Evolutionary conservation across 768 basidiomycete species (phyloP).

Genomic region (Pulveroboletus sp.): DNA sequence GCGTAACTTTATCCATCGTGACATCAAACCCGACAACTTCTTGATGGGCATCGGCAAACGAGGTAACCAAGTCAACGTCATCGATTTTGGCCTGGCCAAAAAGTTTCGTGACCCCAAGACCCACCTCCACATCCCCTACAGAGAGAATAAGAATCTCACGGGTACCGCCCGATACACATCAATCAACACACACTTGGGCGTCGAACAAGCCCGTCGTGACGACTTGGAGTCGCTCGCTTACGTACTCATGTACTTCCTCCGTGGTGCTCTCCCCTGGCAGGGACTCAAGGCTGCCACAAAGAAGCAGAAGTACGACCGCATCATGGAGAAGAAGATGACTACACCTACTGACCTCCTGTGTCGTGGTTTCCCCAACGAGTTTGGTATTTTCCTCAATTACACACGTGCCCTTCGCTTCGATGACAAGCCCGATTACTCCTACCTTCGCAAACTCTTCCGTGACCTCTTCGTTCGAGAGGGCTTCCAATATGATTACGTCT

Average conservation of each 20-base stretch:
- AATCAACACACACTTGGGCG: slow-evolving; percentile 98
- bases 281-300: slow-evolving; percentile 99
- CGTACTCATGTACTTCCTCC: slow-evolving; percentile 99
- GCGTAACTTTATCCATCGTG: slow-evolving; percentile 95
- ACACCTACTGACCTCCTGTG: slow-evolving; percentile 95
- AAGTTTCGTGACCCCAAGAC: slow-evolving; percentile 99
- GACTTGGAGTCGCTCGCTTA: slow-evolving; percentile 98
- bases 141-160: slow-evolving; percentile 99
- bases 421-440: slow-evolving; percentile 99
- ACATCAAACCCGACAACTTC: slow-evolving; percentile 99
- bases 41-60: slow-evolving; percentile 99
- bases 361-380: slow-evolving; percentile 99
- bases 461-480: slow-evolving; percentile 96
- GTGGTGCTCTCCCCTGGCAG: slow-evolving; percentile 97
- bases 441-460: slow-evolving; percentile 98
- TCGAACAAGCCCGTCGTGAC: slow-evolving; percentile 96
- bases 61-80: slow-evolving; percentile 98
- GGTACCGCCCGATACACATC: slow-evolving; percentile 99
- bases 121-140: slow-evolving; percentile 98
- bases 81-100: slow-evolving; percentile 98
- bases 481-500: slow-evolving; percentile 99
- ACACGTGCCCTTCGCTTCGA: slow-evolving; percentile 98
- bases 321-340: slow-evolving; percentile 99
- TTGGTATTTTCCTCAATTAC: slow-evolving; percentile 98
- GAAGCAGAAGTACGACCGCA: slow-evolving; percentile 99